A percentile compares a stretch with the other conserved stretches of the same genome.
These are phyloP conservation scores for Calcarisporium arbuscula DNA, from an alignment of 2,329 filamentous ascomycete species.

Conservation along the genomic window DNA sequence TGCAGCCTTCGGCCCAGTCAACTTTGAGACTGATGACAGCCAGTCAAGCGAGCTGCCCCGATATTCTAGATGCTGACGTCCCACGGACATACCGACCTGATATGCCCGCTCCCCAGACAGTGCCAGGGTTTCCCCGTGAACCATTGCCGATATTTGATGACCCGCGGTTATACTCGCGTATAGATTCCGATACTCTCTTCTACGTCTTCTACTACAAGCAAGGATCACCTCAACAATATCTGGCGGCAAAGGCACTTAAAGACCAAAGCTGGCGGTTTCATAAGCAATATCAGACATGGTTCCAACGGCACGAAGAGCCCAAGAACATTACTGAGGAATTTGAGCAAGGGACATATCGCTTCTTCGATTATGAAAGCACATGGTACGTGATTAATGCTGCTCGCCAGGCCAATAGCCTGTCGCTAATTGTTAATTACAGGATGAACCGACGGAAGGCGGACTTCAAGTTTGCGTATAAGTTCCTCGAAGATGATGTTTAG, in stretches of 20 bases:
- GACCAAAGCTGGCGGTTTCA: constrained; percentile 98
- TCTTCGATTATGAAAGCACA: constrained; percentile 99
- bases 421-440: constrained; percentile 44
- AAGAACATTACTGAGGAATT: constrained; percentile 98
- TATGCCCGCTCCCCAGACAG: constrained; percentile 66
- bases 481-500: constrained; percentile 85
- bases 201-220: constrained; percentile 99
- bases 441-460: constrained; percentile 98
- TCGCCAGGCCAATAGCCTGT: background rate
- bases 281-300: constrained; percentile 99
- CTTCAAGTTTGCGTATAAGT: constrained; percentile 98
- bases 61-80: constrained; percentile 71
- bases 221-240: constrained; percentile 88
- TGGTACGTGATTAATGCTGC: constrained; percentile 60
- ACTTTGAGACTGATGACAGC: constrained; percentile 69
- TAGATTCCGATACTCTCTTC: constrained; percentile 94
- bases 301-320: constrained; percentile 95
- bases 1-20: constrained; percentile 55
- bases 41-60: constrained; percentile 68
- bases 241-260: constrained; percentile 94
- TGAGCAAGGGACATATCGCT: constrained; percentile 96
- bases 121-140: constrained; percentile 84
- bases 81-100: constrained; percentile 81
- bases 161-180: constrained; percentile 75
- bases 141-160: constrained; percentile 90